Evolutionary conservation across 805 yeast species (phyloP), one percentile per base, ranked within the genome.

Genomic region (Ogataea wickerhamii): DNA sequence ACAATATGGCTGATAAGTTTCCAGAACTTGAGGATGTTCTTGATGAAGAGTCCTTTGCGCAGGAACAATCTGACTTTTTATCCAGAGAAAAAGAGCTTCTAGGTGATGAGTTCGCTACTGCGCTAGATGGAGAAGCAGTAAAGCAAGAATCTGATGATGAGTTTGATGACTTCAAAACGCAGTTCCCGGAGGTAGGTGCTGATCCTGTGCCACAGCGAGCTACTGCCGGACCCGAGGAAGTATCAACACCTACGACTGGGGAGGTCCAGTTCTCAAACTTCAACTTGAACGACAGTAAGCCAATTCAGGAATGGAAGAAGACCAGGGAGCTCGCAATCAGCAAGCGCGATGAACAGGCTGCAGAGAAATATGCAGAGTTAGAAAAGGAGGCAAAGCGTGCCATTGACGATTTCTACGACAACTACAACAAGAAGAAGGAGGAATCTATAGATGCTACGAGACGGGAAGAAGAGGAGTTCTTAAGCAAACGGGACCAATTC

Each of bases 401-500:
- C 37, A 78, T 88, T 55, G 96, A 91, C 60, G 95, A 85, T 47
- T 91, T 91, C 62, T 91, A 91, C 63, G 95, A 87, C 52, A 82
- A 81, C 56, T 91, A 91, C 71, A 88, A 87, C 66, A 70, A 73
- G 56, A 89, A 89, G 68, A 83, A 80, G 62, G 91, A 87, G 37
- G 74, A 74, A 48, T 76, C 79, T 36, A 66, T 80, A 39, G 80
- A 76, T 43, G 72, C 74, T 41, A 81, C 85, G 10, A 70, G 71
- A 57, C 67, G 69, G 36, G 93, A 83, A 50, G 86, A 87, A 51
- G 79, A 76, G 48, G 77, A 75, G 43, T 88, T 82, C 58, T 59
- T 85, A 45, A 76, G 73, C 39, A 78, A 82, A 53, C 80, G 93
- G 58, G 96, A 88, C 58, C 73, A 74, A 21, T 79, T 64, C 56